Evolutionary conservation across 2,329 filamentous ascomycete genomes (phyloP).

Genomic region (Herpotrichia juniperi): DNA sequence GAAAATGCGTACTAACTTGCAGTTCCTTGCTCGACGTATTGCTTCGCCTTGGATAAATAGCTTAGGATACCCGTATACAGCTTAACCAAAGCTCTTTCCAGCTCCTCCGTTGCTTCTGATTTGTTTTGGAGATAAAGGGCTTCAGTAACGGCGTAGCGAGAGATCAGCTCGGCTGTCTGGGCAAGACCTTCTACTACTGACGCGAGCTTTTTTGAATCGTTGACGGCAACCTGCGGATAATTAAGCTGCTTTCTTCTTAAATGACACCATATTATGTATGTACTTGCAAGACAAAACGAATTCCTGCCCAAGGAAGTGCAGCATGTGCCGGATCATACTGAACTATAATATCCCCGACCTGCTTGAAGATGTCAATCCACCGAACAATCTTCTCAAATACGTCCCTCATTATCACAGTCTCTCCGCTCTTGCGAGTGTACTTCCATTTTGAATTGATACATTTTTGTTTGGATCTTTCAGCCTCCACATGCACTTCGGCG

Average conservation of each 20-base stretch:
- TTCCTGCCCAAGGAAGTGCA: slow-evolving; percentile 38
- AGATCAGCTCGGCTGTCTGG: slow-evolving; percentile 14
- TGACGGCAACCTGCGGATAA: slow-evolving; percentile 15
- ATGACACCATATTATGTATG: slow-evolving; percentile 3
- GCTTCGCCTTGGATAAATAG: slow-evolving; percentile 16
- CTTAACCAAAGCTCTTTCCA: slow-evolving; percentile 9
- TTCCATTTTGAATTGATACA: slow-evolving; percentile 18
- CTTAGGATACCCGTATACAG: slow-evolving; percentile 16
- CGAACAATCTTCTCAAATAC: slow-evolving; percentile 31
- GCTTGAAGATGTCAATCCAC: slow-evolving; percentile 36
- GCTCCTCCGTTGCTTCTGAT: slow-evolving; percentile 4
- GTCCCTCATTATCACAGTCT: slow-evolving; percentile 31
- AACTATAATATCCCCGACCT: slow-evolving; percentile 35
- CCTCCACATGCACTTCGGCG: slow-evolving; percentile 14
- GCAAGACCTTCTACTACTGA: slow-evolving; percentile 14
- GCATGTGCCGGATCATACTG: slow-evolving; percentile 41
- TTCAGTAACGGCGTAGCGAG: slow-evolving; percentile 15
- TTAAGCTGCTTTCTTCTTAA: slow-evolving; percentile 8
- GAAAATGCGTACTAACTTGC: slow-evolving; percentile 11
- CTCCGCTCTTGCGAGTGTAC: slow-evolving; percentile 13
- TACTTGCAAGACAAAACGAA: slow-evolving; percentile 40
- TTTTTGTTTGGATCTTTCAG: slow-evolving; percentile 13
- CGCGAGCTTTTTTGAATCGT: slow-evolving; percentile 1
- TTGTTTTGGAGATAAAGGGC: slow-evolving; percentile 7
- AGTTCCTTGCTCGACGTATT: slow-evolving; percentile 14